Base-by-base conservation (phyloP, 805 yeast species). In the Komagataella mondaviorum region DNA sequence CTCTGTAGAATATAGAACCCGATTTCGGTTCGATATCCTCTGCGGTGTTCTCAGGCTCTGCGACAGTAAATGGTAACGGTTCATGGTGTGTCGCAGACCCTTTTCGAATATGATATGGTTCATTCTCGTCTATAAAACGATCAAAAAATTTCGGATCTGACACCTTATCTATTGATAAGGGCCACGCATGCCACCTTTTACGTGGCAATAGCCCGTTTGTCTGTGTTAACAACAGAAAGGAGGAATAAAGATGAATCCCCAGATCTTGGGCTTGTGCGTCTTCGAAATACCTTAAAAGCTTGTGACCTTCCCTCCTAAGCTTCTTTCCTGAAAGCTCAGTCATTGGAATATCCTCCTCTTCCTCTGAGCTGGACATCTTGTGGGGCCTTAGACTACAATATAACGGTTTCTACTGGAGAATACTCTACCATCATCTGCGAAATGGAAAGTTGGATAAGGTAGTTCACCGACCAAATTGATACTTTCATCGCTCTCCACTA, bases 231-330 rank as follows among this genome's bases (percentile, higher is more conserved):
- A 72, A 62, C 24, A 85, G 65, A 53, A 70, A 69, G 0, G 81
- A 60, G 22, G 85, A 75, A 60, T 83, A 86, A 3, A 87, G 63
- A 63, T 86, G 95, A 2, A 78, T 59, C 0, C 84, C 74, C 30
- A 85, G 64, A 62, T 86, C 89, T 10, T 63, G 63, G 36, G 80
- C 63, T 53, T 72, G 77, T 1, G 72, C 71, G 12, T 67, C 67
- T 55, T 83, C 87, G 22, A 81, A 56, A 6, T 63, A 55, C n/a
- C 63, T 54, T 8, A 74, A 47, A 22, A 70, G 51, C 47, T 52
- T 50, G 12, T 48, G 49, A 2, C 55, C 56, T 18, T 62, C 60
- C 45, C 49, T 51, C 46, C 58, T 49, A 3, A 55, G 51, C n/a
- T 50, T 51, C 3, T 44, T 44, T n/a, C n/a, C 20, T 44, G 46